Evolutionary conservation across 129 eudicot species (phyloP), one percentile per base, ranked within the genome.

Genomic region (Flaveria trinervia): DNA sequence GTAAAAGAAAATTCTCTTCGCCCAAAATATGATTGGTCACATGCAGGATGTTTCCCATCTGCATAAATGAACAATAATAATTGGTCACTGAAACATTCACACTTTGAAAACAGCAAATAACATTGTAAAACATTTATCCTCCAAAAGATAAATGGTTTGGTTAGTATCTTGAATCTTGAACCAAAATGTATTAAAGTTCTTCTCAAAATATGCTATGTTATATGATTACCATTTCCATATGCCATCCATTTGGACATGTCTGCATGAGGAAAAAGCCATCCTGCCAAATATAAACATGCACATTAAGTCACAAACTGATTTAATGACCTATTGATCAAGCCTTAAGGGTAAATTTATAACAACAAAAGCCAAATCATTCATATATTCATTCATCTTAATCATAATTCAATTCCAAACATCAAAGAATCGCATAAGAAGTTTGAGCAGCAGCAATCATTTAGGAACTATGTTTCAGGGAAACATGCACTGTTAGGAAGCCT

Each of bases 21-120:
- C 33, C 92, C 92, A 48, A 91, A 78, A 82, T 83, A 95, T 3
- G 99, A 95, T 43, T 74, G 82, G 71, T 95, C 97, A 74, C 97
- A 91, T 5, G 89, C 90, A 44, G 97, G 97, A 85, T 95, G 99
- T 76, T 89, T 95, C 72, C 99, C 97, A 84, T 95, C 98, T 94
- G 68, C 51, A 76, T 12, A 79, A 44, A 65, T 56, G 73, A 75
- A 23, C 43, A 48, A 65, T 7, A 45, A 45, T 9, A 67, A 18
- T 77, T 48, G 9, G 65, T 65, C 50, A 46, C 30, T 23, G 8
- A 71, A 9, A 60, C 2, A 65, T 12, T 73, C 51, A 39, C 52
- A 55, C 20, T 26, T 13, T 14, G 49, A 76, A 54, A 23, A 54
- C 26, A 75, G 41, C 7, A 18, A 78, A 23, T 12, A 22, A 49